A percentile compares a stretch with the other conserved stretches of the same genome.
phyloP scores from a whole-genome alignment of 345 rosid species.

The Lepidium didymum region DNA sequence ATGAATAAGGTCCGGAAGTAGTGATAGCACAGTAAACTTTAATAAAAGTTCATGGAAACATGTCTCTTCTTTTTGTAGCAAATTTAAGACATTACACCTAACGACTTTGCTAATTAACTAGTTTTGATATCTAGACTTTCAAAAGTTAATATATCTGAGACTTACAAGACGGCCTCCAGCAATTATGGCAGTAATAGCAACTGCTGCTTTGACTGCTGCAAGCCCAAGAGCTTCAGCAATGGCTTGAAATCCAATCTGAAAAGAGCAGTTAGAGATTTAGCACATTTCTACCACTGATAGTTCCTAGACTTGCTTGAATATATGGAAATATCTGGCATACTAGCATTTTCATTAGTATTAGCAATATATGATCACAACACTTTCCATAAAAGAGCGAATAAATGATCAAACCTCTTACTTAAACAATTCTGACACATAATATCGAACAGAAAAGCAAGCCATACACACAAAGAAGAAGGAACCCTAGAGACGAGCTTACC shows the following conservation, averaged over 20 bases:
- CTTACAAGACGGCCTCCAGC: conserved; percentile 97
- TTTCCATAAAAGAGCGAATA: background rate
- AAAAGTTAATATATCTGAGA: conserved; percentile 17
- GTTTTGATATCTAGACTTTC: conserved; percentile 1
- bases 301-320: background rate
- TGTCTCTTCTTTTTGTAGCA: conserved; percentile 3
- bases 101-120: background rate
- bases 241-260: conserved; percentile 93
- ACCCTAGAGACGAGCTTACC: conserved; percentile 43
- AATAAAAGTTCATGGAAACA: conserved; percentile 6
- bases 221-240: conserved; percentile 98
- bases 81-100: conserved; percentile 5
- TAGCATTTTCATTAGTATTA: background rate
- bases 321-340: background rate
- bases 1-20: conserved; percentile 1
- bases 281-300: background rate
- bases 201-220: conserved; percentile 91
- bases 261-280: conserved; percentile 23
- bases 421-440: background rate
- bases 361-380: background rate
- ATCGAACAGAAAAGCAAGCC: background rate
- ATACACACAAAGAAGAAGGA: conserved; percentile 6
- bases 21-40: background rate
- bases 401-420: background rate
- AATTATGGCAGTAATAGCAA: conserved; percentile 92